phyloP scores from a whole-genome alignment of 2,329 filamentous ascomycete genomes.

The Emydomyces testavorans region DNA sequence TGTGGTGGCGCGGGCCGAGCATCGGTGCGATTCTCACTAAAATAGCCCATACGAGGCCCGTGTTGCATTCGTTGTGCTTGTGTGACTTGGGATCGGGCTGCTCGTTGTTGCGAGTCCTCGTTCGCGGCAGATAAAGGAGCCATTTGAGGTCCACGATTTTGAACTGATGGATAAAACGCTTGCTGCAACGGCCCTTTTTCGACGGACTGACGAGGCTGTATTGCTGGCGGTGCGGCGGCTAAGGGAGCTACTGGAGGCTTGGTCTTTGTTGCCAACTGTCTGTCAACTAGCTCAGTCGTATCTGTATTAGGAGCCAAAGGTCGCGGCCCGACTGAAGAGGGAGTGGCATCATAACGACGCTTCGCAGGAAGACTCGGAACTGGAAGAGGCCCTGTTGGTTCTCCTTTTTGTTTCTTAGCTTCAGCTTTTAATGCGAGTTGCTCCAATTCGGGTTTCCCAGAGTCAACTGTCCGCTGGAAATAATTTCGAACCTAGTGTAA shows the following conservation, averaged over 20 bases:
- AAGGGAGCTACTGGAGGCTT: constrained; percentile 21
- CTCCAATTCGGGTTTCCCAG: constrained; percentile 36
- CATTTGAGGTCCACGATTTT: constrained; percentile 26
- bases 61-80: constrained; percentile 25
- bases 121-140: constrained; percentile 21
- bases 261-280: constrained; percentile 22
- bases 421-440: constrained; percentile 34
- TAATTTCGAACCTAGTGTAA: constrained; percentile 39
- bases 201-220: constrained; percentile 25
- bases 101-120: constrained; percentile 27
- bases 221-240: constrained; percentile 24
- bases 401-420: constrained; percentile 35
- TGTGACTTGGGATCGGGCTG: constrained; percentile 25
- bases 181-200: constrained; percentile 28
- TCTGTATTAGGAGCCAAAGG: constrained; percentile 36
- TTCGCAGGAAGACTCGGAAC: constrained; percentile 36
- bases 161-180: constrained; percentile 31
- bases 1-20: constrained; percentile 16
- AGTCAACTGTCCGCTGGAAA: constrained; percentile 36
- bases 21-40: constrained; percentile 33
- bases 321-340: constrained; percentile 32
- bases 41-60: constrained; percentile 37
- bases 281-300: constrained; percentile 24
- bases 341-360: constrained; percentile 38
- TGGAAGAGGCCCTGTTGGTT: constrained; percentile 35